phyloP scores from a whole-genome alignment of 139 green algal genomes.

The Asterochloris erici region DNA sequence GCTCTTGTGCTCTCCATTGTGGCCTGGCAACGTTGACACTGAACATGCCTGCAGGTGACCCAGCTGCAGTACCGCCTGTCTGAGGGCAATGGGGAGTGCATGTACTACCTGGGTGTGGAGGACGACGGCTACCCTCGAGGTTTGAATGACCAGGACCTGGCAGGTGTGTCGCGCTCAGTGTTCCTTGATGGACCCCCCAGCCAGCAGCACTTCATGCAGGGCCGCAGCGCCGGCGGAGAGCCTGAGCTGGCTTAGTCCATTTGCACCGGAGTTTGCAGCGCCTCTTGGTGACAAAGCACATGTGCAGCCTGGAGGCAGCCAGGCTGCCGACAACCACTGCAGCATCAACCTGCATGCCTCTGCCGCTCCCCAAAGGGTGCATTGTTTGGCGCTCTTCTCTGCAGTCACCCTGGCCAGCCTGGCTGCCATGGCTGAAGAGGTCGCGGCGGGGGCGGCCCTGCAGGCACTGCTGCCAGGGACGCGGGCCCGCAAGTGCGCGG shows the following conservation, averaged over 20 bases:
- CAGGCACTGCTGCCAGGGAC: constrained; percentile 40
- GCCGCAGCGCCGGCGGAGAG: too few relatives aligned
- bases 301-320: too few relatives aligned
- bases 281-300: too few relatives aligned
- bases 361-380: too few relatives aligned
- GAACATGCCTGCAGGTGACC: constrained; percentile 56
- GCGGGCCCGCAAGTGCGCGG: constrained; percentile 32
- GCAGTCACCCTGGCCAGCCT: constrained; percentile 53
- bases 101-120: constrained; percentile 85
- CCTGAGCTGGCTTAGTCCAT: too few relatives aligned
- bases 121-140: constrained; percentile 82
- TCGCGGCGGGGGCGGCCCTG: constrained; percentile 30
- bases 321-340: too few relatives aligned
- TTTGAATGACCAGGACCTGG: constrained; percentile 52
- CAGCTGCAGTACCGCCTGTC: constrained; percentile 84
- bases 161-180: neutral
- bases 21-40: neutral
- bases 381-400: too few relatives aligned
- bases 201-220: too few relatives aligned
- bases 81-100: constrained; percentile 71
- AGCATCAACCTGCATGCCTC: too few relatives aligned
- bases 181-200: too few relatives aligned
- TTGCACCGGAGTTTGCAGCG: too few relatives aligned
- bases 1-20: too few relatives aligned
- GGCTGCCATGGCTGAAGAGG: constrained; percentile 58